Evolutionary conservation across 352 stramenopile species (phyloP), one percentile per base, ranked within the genome.

Genomic region (Phytophthora quininea): DNA sequence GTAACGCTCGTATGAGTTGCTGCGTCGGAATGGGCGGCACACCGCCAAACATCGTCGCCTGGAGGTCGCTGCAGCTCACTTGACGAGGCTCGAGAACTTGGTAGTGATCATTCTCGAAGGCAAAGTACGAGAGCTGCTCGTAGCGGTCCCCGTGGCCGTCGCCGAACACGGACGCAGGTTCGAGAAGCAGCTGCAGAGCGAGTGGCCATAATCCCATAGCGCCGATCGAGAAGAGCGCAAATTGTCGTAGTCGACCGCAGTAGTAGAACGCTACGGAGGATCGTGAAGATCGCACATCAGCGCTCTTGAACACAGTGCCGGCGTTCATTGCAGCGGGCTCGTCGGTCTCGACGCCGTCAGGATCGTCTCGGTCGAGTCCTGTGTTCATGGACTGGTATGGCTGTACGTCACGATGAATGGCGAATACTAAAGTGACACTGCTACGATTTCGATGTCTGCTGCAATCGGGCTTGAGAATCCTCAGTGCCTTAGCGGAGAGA

Each of bases 91-190:
- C 46, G 1, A 81, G 56, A 2, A 78, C 64, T 58, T 81, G 69
- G 45, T 81, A 81, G 43, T 78, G 69, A 29, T 81, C 73, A 43
- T 73, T 76, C 15, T 81, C 73, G 7, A 73, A 61, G 12, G 64
- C 64, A 19, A 69, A 73, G 27, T 73, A 73, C 3, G 65, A 73
- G 4, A 68, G 32, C 47, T 83, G 62, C 29, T 80, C 71, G 54
- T 80, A 83, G 5, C 75, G 58, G 45, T 83, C 75, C 32, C 75
- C 75, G 45, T 83, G 75, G 45, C 75, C 75, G 27, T 83, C 71
- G 29, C 75, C 75, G 37, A 83, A 79, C 2, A 80, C 69, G 37
- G 69, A 80, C 54, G 73, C 27, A 0, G 75, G 75, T 1, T 64
- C 54, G 24, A 77, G 30, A 1, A 77, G 57, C 24, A 74, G 15